phyloP scores from a whole-genome alignment of 2,329 filamentous ascomycete genomes.

The Leptoxyphium fumago region DNA sequence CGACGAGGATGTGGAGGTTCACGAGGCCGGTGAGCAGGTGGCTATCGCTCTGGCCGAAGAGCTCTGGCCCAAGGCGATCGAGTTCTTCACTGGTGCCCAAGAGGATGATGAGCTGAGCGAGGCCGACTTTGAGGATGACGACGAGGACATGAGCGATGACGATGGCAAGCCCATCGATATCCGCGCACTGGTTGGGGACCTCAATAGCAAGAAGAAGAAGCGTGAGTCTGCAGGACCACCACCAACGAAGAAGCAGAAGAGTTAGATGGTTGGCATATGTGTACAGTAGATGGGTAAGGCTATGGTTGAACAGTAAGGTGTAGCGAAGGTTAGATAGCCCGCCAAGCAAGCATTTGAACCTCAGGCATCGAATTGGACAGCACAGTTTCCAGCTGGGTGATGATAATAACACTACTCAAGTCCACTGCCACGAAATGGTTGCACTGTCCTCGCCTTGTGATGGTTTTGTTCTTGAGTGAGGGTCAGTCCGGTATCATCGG shows the following conservation, averaged over 20 bases:
- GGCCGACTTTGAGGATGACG: conserved; percentile 50
- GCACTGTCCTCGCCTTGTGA: too few species aligned
- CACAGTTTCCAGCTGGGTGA: too few species aligned
- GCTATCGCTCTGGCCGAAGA: conserved; percentile 74
- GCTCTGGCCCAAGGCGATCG: conserved; percentile 74
- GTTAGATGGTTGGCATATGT: conserved; percentile 8
- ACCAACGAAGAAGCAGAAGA: conserved; percentile 26
- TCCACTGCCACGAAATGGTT: too few species aligned
- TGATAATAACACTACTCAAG: too few species aligned
- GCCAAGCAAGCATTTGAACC: too few species aligned
- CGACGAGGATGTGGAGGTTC: conserved; percentile 64
- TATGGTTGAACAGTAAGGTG: too few species aligned
- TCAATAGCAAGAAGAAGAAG: conserved; percentile 26
- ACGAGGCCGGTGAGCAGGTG: conserved; percentile 72
- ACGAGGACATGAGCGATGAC: conserved; percentile 42
- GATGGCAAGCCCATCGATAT: conserved; percentile 36
- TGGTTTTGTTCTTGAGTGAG: too few species aligned
- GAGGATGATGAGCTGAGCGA: conserved; percentile 51
- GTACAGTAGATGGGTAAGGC: too few species aligned
- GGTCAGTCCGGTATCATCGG: too few species aligned
- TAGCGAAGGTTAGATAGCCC: too few species aligned
- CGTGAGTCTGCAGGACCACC: conserved; percentile 17
- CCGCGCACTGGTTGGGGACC: conserved; percentile 27
- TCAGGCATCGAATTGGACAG: too few species aligned
- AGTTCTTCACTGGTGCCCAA: conserved; percentile 66